These are phyloP conservation scores for Xylariaceae sp. DNA, from an alignment of 2,329 filamentous ascomycete genomes.

Conservation along the genomic window DNA sequence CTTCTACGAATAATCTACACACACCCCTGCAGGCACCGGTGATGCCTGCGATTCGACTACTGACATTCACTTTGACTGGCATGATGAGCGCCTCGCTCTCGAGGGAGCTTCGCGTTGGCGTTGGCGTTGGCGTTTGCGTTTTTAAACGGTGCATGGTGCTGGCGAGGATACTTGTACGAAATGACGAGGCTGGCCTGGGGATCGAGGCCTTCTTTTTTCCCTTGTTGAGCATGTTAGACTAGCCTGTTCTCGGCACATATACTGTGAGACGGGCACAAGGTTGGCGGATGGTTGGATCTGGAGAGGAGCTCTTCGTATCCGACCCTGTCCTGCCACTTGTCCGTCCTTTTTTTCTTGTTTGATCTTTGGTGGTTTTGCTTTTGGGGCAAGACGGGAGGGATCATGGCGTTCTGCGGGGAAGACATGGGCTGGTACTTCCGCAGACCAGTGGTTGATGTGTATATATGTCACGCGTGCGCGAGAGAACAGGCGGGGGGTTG, in stretches of 20 bases:
- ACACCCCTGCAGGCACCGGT: conserved; percentile 14
- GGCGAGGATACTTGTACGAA: conserved; percentile 17
- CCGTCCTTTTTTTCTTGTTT: neutral
- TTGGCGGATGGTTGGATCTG: neutral
- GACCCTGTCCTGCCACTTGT: no score
- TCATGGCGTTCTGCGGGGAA: conserved; percentile 1
- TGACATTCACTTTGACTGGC: conserved; percentile 4
- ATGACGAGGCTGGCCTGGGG: conserved; percentile 19
- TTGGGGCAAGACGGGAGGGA: conserved; percentile 1
- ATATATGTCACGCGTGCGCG: no score
- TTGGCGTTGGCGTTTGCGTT: conserved; percentile 19
- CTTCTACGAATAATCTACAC: conserved; percentile 20
- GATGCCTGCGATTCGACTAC: conserved; percentile 6
- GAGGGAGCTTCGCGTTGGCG: no score
- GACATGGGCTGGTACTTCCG: no score
- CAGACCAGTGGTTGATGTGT: no score
- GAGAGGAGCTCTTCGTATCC: no score
- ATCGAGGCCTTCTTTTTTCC: conserved; percentile 12
- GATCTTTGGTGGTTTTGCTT: neutral
- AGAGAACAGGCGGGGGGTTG: no score
- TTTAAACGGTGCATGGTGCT: conserved; percentile 20
- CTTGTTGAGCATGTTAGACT: neutral
- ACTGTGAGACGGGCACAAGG: no score
- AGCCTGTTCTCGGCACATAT: no score
- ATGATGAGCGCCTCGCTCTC: no score